Percentiles rank a stretch among this genome's conserved stretches.
These are phyloP conservation scores for Aspergillus ellipticus DNA, from an alignment of 495 filamentous ascomycete species.

Conservation along the genomic window DNA sequence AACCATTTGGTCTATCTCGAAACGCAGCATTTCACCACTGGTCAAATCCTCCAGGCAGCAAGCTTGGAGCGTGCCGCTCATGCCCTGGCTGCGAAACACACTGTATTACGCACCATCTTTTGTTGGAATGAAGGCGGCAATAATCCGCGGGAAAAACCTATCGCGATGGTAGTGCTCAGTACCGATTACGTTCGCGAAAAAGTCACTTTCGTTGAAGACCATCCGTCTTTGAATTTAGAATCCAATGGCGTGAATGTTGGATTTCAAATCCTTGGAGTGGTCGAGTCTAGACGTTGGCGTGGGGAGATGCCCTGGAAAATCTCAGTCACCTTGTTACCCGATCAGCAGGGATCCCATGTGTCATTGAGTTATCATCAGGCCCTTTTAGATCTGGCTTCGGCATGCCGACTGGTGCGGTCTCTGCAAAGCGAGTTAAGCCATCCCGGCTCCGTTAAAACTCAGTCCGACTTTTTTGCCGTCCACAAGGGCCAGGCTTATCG, in stretches of 20 bases:
- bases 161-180: not conserved
- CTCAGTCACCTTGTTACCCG: not conserved
- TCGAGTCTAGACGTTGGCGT: not conserved
- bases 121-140: not conserved
- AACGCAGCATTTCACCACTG: not conserved
- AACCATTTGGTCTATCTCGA: not conserved
- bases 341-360: not conserved
- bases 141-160: not conserved
- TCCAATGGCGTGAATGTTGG: not conserved
- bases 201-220: not conserved
- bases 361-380: not conserved
- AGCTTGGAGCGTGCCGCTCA: not conserved
- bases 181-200: not conserved
- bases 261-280: not conserved
- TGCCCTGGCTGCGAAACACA: not conserved
- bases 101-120: not conserved
- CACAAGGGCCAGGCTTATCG: not conserved
- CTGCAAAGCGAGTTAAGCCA: not conserved
- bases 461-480: not conserved
- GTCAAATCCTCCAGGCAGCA: not conserved
- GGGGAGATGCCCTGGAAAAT: not conserved
- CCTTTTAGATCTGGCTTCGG: not conserved
- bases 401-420: not conserved
- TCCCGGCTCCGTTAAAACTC: not conserved
- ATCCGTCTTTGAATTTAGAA: not conserved